Percentiles rank a stretch among this genome's conserved stretches.
phyloP scores from a whole-genome alignment of 1,139 yeast genomes.

The Hanseniaspora gamundiae region DNA sequence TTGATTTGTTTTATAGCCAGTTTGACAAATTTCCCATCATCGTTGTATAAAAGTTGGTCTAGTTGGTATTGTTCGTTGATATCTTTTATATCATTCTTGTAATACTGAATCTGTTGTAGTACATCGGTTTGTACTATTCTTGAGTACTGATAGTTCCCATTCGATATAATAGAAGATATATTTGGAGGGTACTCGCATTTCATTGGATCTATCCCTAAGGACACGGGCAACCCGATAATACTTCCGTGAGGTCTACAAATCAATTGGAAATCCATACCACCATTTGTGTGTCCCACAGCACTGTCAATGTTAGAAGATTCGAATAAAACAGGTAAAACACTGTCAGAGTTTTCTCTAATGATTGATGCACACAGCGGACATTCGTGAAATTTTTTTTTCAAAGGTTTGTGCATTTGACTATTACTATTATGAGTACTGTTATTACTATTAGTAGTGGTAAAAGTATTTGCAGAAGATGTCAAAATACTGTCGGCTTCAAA shows the following conservation, averaged over 20 bases:
- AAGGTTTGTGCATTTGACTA: conserved; percentile 6
- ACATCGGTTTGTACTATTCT: conserved; percentile 57
- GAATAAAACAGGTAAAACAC: conserved; percentile 60
- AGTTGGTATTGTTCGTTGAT: conserved; percentile 47
- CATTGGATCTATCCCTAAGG: conserved; percentile 25
- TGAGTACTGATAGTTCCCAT: conserved; percentile 24
- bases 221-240: conserved; percentile 51
- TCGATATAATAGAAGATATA: conserved; percentile 2
- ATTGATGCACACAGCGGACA: conserved; percentile 80
- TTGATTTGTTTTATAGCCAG: conserved; percentile 49
- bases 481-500: conserved; percentile 40
- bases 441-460: neutral
- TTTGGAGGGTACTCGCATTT: conserved; percentile 4
- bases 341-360: conserved; percentile 36
- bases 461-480: conserved; percentile 11
- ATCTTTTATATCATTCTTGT: conserved; percentile 27
- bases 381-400: conserved; percentile 43
- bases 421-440: conserved; percentile 4
- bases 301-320: conserved; percentile 36
- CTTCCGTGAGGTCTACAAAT: conserved; percentile 59
- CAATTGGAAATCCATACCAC: conserved; percentile 49
- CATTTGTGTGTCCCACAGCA: conserved; percentile 28
- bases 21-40: conserved; percentile 43
- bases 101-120: conserved; percentile 40
- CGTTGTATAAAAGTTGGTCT: conserved; percentile 48